Conservation (phyloP, 2,329 filamentous ascomycete genomes). For the Penicillium sp. region DNA sequence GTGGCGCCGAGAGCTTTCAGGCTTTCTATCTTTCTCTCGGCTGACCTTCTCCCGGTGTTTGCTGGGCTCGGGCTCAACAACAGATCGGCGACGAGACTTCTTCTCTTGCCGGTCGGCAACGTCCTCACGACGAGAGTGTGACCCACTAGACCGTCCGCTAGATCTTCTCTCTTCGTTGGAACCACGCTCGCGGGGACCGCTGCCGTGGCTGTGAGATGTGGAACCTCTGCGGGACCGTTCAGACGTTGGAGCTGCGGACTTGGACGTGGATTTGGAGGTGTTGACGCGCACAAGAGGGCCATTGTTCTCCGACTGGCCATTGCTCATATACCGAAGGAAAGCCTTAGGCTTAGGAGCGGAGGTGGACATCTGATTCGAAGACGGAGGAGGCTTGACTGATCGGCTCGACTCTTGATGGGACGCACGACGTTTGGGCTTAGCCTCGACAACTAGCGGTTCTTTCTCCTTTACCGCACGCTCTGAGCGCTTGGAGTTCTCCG, state of each 20-base stretch:
- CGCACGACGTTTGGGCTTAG: conserved; percentile 14
- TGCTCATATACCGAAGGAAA: conserved; percentile 39
- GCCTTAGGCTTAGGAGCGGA: conserved; percentile 21
- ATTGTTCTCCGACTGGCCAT: conserved; percentile 42
- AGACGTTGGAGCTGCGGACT: conserved; percentile 30
- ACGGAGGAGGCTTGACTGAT: conserved; percentile 23
- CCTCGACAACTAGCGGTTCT: conserved; percentile 12
- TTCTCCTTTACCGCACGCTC: conserved; percentile 17
- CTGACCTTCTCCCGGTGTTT: conserved; percentile 14
- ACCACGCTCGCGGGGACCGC: conserved; percentile 19
- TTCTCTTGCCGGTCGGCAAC: conserved; percentile 24
- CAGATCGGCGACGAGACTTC: conserved; percentile 22
- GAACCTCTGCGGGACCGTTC: conserved; percentile 34
- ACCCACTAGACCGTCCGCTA: conserved; percentile 25
- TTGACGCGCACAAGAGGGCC: conserved; percentile 41
- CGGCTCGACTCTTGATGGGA: conserved; percentile 21
- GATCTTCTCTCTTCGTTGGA: conserved; percentile 26
- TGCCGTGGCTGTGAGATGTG: conserved; percentile 29
- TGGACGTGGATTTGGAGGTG: conserved; percentile 17
- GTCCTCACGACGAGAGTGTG: conserved; percentile 32
- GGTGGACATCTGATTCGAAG: conserved; percentile 27
- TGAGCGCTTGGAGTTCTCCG: conserved; percentile 17
- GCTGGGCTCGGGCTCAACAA: conserved; percentile 20
- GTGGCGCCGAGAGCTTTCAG: conserved; percentile 23
- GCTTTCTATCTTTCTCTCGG: conserved; percentile 20